Base-by-base conservation (phyloP, 75 land plant genomes). In the Pseudotsuga menziesii region DNA sequence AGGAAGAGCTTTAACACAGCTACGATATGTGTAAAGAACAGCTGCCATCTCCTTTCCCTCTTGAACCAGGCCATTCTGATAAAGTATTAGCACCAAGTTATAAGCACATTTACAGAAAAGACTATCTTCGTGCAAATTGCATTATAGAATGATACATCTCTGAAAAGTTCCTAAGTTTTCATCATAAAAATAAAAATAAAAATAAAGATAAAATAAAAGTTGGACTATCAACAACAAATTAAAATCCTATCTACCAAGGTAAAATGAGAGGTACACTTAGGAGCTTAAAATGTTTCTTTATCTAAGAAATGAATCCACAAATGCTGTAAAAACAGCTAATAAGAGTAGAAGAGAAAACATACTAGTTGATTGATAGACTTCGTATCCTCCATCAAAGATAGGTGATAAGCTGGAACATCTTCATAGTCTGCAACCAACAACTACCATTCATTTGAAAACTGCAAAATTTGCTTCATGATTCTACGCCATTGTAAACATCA, bases 1-100 rank as follows among this genome's bases (percentile, higher is more conserved):
- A 61, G 99, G 99, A 57, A 97, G 95, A 72, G 99, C 99, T 83
- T 97, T 97, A 32, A 97, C 95, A 88, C 99, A 97, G 76, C 99
- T 97, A 19, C 99, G 91, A 81, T 97, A 97, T 57, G 99, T 94
- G 75, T 97, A 97, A 25, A 97, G 92, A 78, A 97, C 89, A 35
- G 99, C 85, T 16, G 91, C 85, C 99, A 97, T 92, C 64, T 95
- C 99, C 75, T 94, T 94, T n/a, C 99, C 99, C 71, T 97, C 98
- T 57, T 83, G 85, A 41, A 92, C 77, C 54, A 97, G 91, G 13
- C 82, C 29, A 83, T 94, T 93, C 99, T 97, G 87, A 61, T 80
- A 41, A 80, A 56, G 20, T 74, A 52, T 41, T 23, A 69, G 14
- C 25, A 69, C 32, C 25, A 69, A 69, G 6, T 48, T 8, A 8